Evolutionary conservation across 768 basidiomycete genomes (phyloP).

Genomic region (Hygrophorus pudorinus): DNA sequence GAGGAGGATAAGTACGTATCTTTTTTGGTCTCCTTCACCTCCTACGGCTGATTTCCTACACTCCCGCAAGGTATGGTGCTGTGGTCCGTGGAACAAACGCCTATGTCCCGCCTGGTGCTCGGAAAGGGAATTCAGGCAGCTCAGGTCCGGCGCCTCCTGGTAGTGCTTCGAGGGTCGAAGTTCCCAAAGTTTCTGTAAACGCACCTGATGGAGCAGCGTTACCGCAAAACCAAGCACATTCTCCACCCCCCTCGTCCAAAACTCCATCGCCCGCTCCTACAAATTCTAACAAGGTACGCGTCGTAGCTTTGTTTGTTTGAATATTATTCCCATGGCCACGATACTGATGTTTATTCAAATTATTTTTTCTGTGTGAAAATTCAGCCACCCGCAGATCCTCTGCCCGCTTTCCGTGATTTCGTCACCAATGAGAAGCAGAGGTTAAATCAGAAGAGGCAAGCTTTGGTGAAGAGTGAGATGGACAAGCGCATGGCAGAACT

Average conservation of each 20-base stretch:
- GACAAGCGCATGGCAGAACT: slow-evolving; percentile 91
- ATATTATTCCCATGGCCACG: neutral
- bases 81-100: slow-evolving; percentile 84
- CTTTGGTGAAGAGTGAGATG: slow-evolving; percentile 85
- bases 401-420: slow-evolving; percentile 85
- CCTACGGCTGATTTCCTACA: slow-evolving; percentile 15
- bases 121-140: slow-evolving; percentile 31
- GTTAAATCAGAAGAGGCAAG: slow-evolving; percentile 83
- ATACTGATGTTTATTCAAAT: neutral
- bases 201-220: slow-evolving; percentile 61
- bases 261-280: slow-evolving; percentile 57
- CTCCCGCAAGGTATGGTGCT: slow-evolving; percentile 72
- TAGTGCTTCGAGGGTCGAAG: slow-evolving; percentile 30
- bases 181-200: slow-evolving; percentile 70
- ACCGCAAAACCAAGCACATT: slow-evolving; percentile 26
- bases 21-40: slow-evolving; percentile 6
- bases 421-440: slow-evolving; percentile 88
- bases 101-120: slow-evolving; percentile 90
- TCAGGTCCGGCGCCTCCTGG: slow-evolving; percentile 20
- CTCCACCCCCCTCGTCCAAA: slow-evolving; percentile 37
- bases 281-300: slow-evolving; percentile 40
- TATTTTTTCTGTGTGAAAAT: slow-evolving; percentile 7
- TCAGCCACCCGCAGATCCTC: slow-evolving; percentile 63
- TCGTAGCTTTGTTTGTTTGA: neutral
- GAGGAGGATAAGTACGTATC: slow-evolving; percentile 89